Evolutionary conservation across 179 eudicot species (phyloP), one percentile per base, ranked within the genome.

Genomic region (Beta macrorhiza): DNA sequence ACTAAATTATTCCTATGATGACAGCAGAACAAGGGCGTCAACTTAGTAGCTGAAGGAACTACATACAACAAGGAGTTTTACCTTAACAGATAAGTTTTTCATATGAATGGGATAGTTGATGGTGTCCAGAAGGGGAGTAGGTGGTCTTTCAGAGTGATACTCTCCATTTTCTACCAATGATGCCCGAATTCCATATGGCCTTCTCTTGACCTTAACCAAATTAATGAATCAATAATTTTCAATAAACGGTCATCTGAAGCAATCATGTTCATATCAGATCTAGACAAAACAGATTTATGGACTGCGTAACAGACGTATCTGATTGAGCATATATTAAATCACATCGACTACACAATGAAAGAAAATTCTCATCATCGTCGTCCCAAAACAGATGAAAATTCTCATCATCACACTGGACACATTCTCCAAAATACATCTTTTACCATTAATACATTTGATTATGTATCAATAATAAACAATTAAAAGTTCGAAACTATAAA

Each of bases 41-140:
- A 74, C 5, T 20, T 0, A 22, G 4, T 22, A 22, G 51, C 9
- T 2, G 1, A 10, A 5, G 3, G 17, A 25, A 65, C 11, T 29
- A 15, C 42, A 74, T 13, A 74, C 4, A 12, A 74, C 47, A 52
- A 0, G 47, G 19, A 22, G 20, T 29, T 65, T 7, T 83, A 96
- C 99, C 95, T 92, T 96, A 22, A 86, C 10, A 78, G 98, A 96
- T 6, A 96, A 92, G 83, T 96, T 96, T 81, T 96, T 96, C 97
- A 94, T 92, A 85, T 96, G 99, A 85, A 96, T 90, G 7, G 99
- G 99, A 82, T 87, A 94, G 83, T 96, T 96, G 78, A 96, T 90
- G 52, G 98, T 96, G 91, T 94, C 98, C 87, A 96, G 79, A 72
- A 96, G 93, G 56, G 99, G 99, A 73, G 99, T 96, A 5, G 99